phyloP scores from a whole-genome alignment of 2,329 filamentous ascomycete genomes.

The Gnomoniopsis sp. region DNA sequence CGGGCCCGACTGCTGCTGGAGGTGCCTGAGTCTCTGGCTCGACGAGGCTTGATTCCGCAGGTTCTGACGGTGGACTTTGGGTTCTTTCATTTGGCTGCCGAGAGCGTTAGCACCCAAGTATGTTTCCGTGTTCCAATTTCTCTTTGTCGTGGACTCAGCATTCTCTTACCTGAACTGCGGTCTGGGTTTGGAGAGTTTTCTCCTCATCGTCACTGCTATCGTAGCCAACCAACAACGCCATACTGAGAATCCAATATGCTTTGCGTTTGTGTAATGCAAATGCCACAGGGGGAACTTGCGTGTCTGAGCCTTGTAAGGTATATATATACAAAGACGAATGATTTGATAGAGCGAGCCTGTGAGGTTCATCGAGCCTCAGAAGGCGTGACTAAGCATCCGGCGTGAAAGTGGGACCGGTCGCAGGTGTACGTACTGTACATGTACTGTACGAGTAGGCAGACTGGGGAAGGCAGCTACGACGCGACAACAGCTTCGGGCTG shows the following conservation, averaged over 20 bases:
- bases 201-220: constrained; percentile 51
- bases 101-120: background rate
- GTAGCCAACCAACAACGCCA: constrained; percentile 47
- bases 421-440: no score
- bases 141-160: background rate
- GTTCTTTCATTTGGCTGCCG: background rate
- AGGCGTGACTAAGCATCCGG: no score
- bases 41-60: background rate
- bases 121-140: background rate
- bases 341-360: no score
- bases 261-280: background rate
- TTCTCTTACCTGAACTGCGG: constrained; percentile 3
- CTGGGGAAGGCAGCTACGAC: constrained; percentile 13
- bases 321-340: background rate
- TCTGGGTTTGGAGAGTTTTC: constrained; percentile 21
- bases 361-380: no score
- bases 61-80: no score
- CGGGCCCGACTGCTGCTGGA: background rate
- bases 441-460: no score
- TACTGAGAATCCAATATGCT: constrained; percentile 15
- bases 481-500: constrained; percentile 25
- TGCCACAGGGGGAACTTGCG: background rate
- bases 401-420: no score
- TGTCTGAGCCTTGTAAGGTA: background rate
- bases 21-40: background rate